Conservation (phyloP, 345 rosid genomes). For the Gossypium rotundifolium region DNA sequence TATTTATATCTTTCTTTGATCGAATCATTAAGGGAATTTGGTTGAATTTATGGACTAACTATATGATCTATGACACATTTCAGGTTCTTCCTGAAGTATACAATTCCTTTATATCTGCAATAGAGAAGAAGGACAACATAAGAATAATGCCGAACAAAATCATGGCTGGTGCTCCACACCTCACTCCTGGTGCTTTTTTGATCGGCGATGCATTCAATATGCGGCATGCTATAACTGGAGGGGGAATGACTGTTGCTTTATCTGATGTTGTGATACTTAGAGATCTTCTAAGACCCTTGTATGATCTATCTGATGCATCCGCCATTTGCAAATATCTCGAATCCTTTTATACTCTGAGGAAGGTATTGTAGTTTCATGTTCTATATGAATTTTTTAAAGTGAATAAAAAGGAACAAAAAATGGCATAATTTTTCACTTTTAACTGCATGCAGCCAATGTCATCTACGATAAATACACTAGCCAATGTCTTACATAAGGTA, state of each 20-base stretch:
- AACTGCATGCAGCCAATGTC: conserved; percentile 28
- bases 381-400: background rate
- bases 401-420: background rate
- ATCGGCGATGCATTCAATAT: conserved; percentile 15
- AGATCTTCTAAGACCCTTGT: conserved; percentile 14
- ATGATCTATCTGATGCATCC: conserved; percentile 5
- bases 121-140: conserved; percentile 35
- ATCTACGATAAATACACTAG: conserved; percentile 36
- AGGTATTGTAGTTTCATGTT: background rate
- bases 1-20: background rate
- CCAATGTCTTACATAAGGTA: conserved; percentile 24
- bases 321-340: conserved; percentile 29
- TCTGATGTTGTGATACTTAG: conserved; percentile 12
- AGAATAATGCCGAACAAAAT: conserved; percentile 43
- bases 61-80: background rate
- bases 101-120: conserved; percentile 30
- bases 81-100: conserved; percentile 43
- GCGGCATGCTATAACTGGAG: conserved; percentile 35
- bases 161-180: conserved; percentile 41
- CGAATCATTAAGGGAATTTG: background rate
- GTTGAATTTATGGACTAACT: background rate
- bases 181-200: conserved; percentile 12
- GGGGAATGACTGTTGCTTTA: conserved; percentile 20
- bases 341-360: conserved; percentile 38
- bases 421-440: background rate